Evolutionary conservation across 345 rosid genomes (phyloP).

Genomic region (Populus simonii): DNA sequence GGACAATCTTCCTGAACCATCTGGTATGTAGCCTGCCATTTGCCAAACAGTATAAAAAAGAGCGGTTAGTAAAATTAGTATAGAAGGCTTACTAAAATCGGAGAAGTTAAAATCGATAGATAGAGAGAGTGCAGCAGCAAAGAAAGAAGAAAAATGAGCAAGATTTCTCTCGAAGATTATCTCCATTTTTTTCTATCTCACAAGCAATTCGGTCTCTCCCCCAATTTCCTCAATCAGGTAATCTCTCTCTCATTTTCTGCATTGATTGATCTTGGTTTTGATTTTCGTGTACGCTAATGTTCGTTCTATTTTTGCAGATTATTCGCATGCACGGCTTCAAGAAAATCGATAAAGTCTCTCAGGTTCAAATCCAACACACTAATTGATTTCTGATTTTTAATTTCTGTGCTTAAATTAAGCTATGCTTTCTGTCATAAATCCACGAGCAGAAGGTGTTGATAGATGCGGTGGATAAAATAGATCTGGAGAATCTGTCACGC

Average conservation of each 20-base stretch:
- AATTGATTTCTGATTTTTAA: neutral
- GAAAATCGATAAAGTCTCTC: neutral
- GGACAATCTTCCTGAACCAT: no score
- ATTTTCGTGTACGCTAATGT: neutral
- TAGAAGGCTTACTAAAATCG: neutral
- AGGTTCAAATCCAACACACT: conserved; percentile 16
- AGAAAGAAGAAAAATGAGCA: neutral
- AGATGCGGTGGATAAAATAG: conserved; percentile 35
- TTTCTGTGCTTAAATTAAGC: neutral
- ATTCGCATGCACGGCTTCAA: conserved; percentile 48
- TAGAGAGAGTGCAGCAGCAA: neutral
- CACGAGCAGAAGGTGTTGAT: conserved; percentile 27
- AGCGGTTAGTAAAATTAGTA: no score
- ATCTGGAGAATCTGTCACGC: conserved; percentile 47
- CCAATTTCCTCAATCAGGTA: conserved; percentile 42
- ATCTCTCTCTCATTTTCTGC: neutral
- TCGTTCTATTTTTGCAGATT: conserved; percentile 27
- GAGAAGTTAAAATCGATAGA: no score
- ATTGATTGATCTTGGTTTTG: neutral
- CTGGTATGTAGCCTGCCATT: no score
- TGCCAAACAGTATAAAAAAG: no score
- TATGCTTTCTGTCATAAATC: neutral
- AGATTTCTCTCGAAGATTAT: conserved; percentile 33
- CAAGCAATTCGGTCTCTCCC: conserved; percentile 21
- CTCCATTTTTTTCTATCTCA: conserved; percentile 27